Percentiles rank a stretch among this genome's conserved stretches.
Evolutionary conservation across 805 yeast genomes (phyloP).

Genomic region (Naumovozyma dairenensis): DNA sequence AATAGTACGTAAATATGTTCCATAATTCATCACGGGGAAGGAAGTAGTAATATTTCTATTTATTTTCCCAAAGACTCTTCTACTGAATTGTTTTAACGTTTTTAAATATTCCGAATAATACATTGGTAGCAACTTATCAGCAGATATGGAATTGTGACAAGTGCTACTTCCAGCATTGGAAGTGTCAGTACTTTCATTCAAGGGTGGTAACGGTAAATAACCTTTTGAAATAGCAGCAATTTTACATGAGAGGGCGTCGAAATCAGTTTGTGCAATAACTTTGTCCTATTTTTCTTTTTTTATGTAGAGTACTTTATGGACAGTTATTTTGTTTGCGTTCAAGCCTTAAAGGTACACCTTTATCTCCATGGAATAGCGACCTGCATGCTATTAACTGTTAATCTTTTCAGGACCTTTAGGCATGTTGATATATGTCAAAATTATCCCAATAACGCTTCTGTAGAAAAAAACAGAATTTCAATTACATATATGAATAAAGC

Average conservation of each 20-base stretch:
- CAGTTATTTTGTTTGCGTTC: no score
- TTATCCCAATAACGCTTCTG: no score
- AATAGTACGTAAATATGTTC: constrained; percentile 53
- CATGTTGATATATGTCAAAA: no score
- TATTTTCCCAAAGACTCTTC: constrained; percentile 16
- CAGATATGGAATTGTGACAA: neutral
- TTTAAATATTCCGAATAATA: constrained; percentile 19
- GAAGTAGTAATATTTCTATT: constrained; percentile 25
- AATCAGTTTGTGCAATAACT: constrained; percentile 41
- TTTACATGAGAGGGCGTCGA: constrained; percentile 63
- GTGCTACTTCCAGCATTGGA: no score
- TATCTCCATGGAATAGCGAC: no score
- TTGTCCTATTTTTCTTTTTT: no score
- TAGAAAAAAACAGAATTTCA: no score
- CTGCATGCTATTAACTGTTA: no score
- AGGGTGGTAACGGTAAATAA: constrained; percentile 35
- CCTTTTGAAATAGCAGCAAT: constrained; percentile 39
- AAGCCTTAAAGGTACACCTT: no score
- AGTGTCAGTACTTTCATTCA: constrained; percentile 9
- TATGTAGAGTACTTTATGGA: no score
- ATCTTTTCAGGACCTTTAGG: no score
- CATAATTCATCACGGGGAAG: constrained; percentile 60
- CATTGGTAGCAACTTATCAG: constrained; percentile 14
- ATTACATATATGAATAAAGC: no score
- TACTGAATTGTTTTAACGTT: constrained; percentile 10